A percentile compares a stretch with the other conserved stretches of the same genome.
These are phyloP conservation scores for Epichloe baconii DNA, from an alignment of 2,329 filamentous ascomycete genomes.

Conservation along the genomic window DNA sequence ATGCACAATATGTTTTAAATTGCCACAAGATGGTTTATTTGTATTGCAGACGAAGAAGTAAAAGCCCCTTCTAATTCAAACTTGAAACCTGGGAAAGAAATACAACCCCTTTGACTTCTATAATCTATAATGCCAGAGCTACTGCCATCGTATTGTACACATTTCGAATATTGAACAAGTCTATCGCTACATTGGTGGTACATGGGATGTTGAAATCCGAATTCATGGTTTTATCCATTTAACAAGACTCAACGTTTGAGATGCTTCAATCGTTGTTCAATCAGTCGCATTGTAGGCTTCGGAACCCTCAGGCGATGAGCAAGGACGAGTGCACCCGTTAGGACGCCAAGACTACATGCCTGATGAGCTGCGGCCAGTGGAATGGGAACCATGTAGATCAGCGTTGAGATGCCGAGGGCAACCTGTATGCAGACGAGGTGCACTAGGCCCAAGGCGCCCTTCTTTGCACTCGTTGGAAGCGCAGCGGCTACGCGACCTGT, in stretches of 20 bases:
- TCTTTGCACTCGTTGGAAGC: conserved; percentile 50
- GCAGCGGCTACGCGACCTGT: conserved; percentile 42
- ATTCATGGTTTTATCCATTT: neutral
- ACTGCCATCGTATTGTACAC: neutral
- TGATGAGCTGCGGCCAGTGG: conserved; percentile 84
- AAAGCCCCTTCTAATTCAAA: neutral
- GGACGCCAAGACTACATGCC: conserved; percentile 71
- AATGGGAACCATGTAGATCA: conserved; percentile 88
- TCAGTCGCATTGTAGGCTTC: conserved; percentile 45
- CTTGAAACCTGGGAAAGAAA: too few species aligned
- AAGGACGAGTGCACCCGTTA: conserved; percentile 71
- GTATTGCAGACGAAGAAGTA: neutral
- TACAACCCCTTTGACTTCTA: too few species aligned
- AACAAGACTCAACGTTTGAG: conserved; percentile 5
- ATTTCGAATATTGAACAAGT: neutral
- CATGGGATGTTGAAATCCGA: too few species aligned
- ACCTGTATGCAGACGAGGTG: conserved; percentile 76
- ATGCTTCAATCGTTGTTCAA: conserved; percentile 37
- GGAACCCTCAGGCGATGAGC: conserved; percentile 68
- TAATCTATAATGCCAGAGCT: neutral
- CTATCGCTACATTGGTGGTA: neutral
- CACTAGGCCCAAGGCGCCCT: conserved; percentile 65
- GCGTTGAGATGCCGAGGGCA: conserved; percentile 72
- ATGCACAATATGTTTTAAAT: conserved; percentile 1
- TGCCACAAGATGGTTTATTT: neutral